Evolutionary conservation across 805 yeast species (phyloP), one percentile per base, ranked within the genome.

Genomic region (Candida cerambycidarum): DNA sequence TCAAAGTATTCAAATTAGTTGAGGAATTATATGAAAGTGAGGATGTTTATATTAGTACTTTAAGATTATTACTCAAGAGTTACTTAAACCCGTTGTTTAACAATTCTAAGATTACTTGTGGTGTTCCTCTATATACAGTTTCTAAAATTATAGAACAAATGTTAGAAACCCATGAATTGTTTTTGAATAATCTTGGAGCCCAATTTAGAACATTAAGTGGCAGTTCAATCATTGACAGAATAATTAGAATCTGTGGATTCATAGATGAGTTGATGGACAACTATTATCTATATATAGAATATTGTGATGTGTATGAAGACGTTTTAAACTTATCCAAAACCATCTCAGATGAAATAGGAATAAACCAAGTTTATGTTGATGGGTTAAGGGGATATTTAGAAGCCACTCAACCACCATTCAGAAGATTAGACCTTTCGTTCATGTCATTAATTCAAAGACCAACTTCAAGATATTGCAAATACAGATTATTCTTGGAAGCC

Each of bases 381-480:
- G 68, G 71, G 16, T 59, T 59, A 63, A 60, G 69, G 24, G 53
- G 42, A 8, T 69, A 65, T 41, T 52, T 71, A 7, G 77, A 74
- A 47, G 63, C 72, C 1, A 61, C 74, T 1, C 77, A 76, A 46
- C 67, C 71, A 4, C 50, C 49, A 2, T 51, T 50, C 1, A 62
- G 41, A 28, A 48, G 48, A 2, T 52, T 69, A 52, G 86, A 81
- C 54, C 61, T 79, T 19, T 73, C 84, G 4, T 77, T 81, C 38
- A 52, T 57, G 24, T 79, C 84, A 0, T 63, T 80, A 47, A 57
- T 77, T 21, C 81, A 78, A 50, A 71, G 69, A 56, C 85, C 86
- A 3, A 63, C 78, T 9, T 58, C 73, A 31, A 57, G 85, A 47
- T 61, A 76, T 7, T 57, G 73, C 3, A 76, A 78, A 48, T 79